Evolutionary conservation across 176 grass and related monocot species (phyloP).

Genomic region (Carex myosuroides): DNA sequence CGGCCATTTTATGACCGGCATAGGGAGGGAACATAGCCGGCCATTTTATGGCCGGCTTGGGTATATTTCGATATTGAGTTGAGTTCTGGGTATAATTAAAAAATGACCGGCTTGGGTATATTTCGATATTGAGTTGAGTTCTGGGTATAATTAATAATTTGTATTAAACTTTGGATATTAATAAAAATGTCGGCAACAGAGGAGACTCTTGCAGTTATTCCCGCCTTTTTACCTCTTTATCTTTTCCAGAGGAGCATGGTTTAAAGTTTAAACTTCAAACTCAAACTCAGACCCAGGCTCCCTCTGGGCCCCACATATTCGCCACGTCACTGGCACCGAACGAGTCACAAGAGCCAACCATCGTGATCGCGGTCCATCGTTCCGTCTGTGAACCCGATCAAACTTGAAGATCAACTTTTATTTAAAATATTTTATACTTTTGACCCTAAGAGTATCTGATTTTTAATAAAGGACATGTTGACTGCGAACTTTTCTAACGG

Average conservation of each 20-base stretch:
- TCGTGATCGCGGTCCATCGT: background rate
- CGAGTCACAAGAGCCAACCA: background rate
- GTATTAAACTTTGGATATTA: too few relatives aligned
- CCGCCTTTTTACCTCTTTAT: slow-evolving; percentile 18
- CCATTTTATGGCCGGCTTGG: too few relatives aligned
- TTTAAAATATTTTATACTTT: background rate
- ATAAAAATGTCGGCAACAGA: too few relatives aligned
- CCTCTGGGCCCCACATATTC: background rate
- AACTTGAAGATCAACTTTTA: background rate
- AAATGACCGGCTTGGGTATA: too few relatives aligned
- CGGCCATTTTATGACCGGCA: too few relatives aligned
- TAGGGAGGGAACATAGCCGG: too few relatives aligned
- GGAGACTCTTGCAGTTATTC: slow-evolving; percentile 8
- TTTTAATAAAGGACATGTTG: background rate
- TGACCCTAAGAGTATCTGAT: background rate
- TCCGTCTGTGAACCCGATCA: background rate
- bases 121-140: too few relatives aligned
- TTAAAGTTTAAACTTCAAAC: background rate
- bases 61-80: too few relatives aligned
- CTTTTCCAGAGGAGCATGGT: background rate
- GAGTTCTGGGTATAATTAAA: too few relatives aligned
- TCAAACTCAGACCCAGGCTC: background rate
- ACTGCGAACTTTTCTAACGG: background rate
- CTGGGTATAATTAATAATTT: too few relatives aligned
- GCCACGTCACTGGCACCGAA: slow-evolving; percentile 13